Conservation (phyloP, 2,329 filamentous ascomycete genomes). For the Gnomoniopsis sp. region DNA sequence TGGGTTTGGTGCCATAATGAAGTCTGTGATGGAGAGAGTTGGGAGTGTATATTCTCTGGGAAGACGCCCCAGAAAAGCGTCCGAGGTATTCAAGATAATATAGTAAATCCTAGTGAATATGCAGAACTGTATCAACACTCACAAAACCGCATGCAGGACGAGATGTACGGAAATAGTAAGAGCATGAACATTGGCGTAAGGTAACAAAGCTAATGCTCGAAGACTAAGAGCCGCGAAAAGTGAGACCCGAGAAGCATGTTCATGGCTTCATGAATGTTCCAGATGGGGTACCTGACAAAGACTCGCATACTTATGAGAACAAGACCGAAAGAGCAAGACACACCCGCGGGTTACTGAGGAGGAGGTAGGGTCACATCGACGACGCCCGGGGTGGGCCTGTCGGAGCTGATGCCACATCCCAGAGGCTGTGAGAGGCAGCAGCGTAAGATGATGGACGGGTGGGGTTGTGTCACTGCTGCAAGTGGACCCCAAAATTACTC, state of each 20-base stretch:
- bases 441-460: neutral
- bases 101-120: neutral
- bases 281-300: neutral
- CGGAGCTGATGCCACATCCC: neutral
- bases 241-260: neutral
- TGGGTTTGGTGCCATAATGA: slow-evolving; percentile 1
- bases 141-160: neutral
- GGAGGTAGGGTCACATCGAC: slow-evolving; percentile 1
- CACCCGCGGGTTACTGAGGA: neutral
- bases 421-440: neutral
- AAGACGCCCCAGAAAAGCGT: too few species aligned
- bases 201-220: neutral
- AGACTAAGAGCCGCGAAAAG: neutral
- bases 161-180: neutral
- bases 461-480: neutral
- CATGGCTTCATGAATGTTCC: slow-evolving; percentile 2
- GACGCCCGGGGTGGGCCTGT: neutral
- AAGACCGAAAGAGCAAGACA: neutral
- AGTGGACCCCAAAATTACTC: neutral
- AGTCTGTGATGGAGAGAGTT: neutral
- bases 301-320: neutral
- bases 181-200: neutral
- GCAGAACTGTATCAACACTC: neutral
- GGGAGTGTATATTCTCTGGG: neutral
- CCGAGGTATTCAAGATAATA: too few species aligned